Percentiles rank a stretch among this genome's conserved stretches.
Conservation (phyloP, 73 alveolate species). For the Paramecium pentaurelia region DNA sequence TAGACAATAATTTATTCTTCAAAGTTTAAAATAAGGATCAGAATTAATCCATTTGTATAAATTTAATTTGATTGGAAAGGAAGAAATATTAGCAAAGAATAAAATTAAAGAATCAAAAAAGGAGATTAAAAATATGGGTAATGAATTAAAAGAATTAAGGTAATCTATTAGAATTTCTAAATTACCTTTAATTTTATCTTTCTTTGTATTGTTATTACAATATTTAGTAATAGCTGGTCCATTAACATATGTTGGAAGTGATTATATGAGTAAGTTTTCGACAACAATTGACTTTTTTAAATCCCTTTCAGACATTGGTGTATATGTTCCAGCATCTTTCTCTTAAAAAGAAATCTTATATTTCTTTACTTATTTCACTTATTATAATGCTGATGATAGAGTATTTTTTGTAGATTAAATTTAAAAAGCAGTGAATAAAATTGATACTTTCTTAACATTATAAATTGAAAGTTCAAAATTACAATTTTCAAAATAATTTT, state of each 20-base stretch:
- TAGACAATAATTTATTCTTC: background rate
- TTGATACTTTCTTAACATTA: background rate
- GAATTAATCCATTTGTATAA: background rate
- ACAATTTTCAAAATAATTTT: background rate
- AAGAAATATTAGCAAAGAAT: background rate
- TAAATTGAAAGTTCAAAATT: background rate
- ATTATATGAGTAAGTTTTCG: background rate
- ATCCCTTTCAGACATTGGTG: background rate
- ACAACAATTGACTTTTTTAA: background rate
- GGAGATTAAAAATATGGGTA: background rate
- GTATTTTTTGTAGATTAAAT: background rate
- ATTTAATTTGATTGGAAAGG: background rate
- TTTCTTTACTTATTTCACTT: background rate
- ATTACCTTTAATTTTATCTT: background rate
- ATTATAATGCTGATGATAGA: background rate
- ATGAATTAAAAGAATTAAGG: background rate
- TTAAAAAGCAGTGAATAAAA: background rate
- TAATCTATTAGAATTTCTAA: background rate
- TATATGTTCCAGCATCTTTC: background rate
- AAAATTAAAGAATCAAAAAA: background rate
- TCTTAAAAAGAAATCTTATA: background rate
- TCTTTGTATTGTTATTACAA: background rate
- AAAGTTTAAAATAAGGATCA: background rate
- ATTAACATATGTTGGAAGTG: background rate
- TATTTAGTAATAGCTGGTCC: background rate